Evolutionary conservation across 164 flowering plant species (phyloP).

Genomic region (Cinnamomum chago): DNA sequence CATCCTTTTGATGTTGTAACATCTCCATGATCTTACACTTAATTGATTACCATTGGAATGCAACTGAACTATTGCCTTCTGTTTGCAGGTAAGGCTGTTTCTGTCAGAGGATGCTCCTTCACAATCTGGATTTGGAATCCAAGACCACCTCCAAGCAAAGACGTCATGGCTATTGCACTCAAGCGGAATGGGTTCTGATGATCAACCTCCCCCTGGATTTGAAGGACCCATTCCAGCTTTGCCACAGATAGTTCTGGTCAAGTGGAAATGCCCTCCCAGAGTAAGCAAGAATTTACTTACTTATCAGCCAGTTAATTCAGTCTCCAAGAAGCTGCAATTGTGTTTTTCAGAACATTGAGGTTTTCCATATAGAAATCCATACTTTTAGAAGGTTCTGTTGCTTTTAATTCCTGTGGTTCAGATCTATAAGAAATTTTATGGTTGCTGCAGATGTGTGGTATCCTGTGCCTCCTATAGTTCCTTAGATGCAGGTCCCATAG

Average conservation of each 20-base stretch:
- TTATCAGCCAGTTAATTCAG: background rate
- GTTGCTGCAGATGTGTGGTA: background rate
- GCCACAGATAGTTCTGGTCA: slow-evolving; percentile 51
- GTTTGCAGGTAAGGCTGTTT: slow-evolving; percentile 66
- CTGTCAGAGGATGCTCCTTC: slow-evolving; percentile 83
- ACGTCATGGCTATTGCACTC: slow-evolving; percentile 51
- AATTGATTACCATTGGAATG: background rate
- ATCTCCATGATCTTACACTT: background rate
- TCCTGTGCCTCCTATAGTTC: background rate
- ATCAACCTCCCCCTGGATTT: slow-evolving; percentile 85
- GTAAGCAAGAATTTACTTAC: slow-evolving; percentile 34
- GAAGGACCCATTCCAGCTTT: slow-evolving; percentile 52
- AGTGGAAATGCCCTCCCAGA: slow-evolving; percentile 71
- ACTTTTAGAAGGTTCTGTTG: background rate
- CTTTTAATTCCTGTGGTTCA: background rate
- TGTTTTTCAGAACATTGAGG: background rate
- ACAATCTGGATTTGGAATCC: slow-evolving; percentile 63
- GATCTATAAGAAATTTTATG: background rate
- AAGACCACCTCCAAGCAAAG: slow-evolving; percentile 92
- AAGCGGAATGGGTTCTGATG: slow-evolving; percentile 44
- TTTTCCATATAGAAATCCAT: background rate
- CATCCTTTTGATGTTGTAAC: background rate
- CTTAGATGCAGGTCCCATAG: background rate
- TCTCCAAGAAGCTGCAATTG: background rate
- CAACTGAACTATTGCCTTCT: background rate